Percentiles rank a stretch among this genome's conserved stretches.
phyloP scores from a whole-genome alignment of 176 grass and related monocot genomes.

The Oryza australiensis region DNA sequence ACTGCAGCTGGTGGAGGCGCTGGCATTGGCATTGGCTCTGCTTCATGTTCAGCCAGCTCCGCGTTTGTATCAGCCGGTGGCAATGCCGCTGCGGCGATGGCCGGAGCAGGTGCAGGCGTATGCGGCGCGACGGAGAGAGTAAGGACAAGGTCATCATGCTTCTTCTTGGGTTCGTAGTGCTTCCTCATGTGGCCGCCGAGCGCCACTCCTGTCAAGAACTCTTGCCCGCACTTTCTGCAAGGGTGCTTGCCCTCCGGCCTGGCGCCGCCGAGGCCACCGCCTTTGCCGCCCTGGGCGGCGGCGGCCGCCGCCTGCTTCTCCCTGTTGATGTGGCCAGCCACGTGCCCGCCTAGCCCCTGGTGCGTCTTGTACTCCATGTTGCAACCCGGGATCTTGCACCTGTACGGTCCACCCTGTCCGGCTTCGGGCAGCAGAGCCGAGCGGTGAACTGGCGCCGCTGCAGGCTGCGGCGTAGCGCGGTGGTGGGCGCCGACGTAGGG shows the following conservation, averaged over 20 bases:
- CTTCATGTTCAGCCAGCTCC: neutral
- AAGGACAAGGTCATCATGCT: neutral
- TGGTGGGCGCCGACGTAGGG: neutral
- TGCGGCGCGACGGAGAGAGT: neutral
- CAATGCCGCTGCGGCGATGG: neutral
- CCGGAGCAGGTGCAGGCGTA: neutral
- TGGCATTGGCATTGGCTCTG: neutral
- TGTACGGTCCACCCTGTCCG: neutral
- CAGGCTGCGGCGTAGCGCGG: neutral
- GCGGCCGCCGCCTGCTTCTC: neutral
- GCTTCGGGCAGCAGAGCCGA: too few relatives aligned
- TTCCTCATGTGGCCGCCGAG: constrained; percentile 55
- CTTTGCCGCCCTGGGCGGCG: neutral
- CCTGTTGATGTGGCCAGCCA: constrained; percentile 39
- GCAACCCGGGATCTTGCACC: constrained; percentile 18
- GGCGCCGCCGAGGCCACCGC: neutral
- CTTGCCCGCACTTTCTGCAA: constrained; percentile 18
- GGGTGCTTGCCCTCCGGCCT: neutral
- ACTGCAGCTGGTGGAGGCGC: neutral
- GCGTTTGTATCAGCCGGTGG: neutral
- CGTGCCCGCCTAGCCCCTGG: constrained; percentile 48
- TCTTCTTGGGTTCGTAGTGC: constrained; percentile 28
- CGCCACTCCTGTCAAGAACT: constrained; percentile 10
- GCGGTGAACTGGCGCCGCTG: neutral
- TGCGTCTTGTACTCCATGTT: constrained; percentile 5